phyloP scores from a whole-genome alignment of 768 basidiomycete species.

The Sarcodon sp. region DNA sequence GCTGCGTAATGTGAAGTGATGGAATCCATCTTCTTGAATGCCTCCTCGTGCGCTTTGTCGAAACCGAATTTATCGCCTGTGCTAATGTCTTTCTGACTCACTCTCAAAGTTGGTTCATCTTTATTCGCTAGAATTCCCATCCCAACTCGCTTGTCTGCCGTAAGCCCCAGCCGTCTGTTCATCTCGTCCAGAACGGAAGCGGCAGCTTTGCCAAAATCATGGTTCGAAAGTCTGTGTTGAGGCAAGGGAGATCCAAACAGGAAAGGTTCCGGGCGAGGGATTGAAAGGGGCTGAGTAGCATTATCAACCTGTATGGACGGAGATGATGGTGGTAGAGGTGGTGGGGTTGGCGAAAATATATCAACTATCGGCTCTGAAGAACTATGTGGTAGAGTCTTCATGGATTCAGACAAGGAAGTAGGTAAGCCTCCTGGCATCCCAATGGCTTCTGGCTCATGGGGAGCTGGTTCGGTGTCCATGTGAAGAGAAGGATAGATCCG shows the following conservation, averaged over 20 bases:
- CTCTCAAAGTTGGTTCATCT: neutral
- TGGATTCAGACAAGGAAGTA: conserved; percentile 7
- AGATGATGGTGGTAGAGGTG: conserved; percentile 1
- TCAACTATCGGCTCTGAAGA: conserved; percentile 12
- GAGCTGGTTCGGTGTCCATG: neutral
- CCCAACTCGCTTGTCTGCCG: conserved; percentile 38
- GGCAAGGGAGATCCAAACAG: conserved; percentile 70
- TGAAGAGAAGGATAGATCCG: conserved; percentile 25
- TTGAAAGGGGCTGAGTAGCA: conserved; percentile 6
- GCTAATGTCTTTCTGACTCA: neutral
- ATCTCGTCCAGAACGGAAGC: conserved; percentile 72
- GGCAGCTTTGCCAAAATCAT: conserved; percentile 54
- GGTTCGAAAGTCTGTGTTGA: conserved; percentile 45
- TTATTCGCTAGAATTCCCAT: conserved; percentile 28
- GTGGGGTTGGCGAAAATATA: conserved; percentile 27
- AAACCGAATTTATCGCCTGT: conserved; percentile 21
- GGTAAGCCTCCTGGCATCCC: conserved; percentile 23
- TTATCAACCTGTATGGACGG: neutral
- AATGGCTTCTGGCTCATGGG: conserved; percentile 11
- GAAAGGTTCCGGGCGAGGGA: conserved; percentile 35
- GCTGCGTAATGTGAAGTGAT: conserved; percentile 45
- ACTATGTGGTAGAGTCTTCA: conserved; percentile 12
- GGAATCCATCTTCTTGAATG: conserved; percentile 70
- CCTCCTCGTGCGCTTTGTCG: conserved; percentile 47
- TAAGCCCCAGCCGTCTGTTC: conserved; percentile 54